Percentiles rank a stretch among this genome's conserved stretches.
Evolutionary conservation across 202 grass and related monocot genomes (phyloP).

Genomic region (Eragrostis tef): DNA sequence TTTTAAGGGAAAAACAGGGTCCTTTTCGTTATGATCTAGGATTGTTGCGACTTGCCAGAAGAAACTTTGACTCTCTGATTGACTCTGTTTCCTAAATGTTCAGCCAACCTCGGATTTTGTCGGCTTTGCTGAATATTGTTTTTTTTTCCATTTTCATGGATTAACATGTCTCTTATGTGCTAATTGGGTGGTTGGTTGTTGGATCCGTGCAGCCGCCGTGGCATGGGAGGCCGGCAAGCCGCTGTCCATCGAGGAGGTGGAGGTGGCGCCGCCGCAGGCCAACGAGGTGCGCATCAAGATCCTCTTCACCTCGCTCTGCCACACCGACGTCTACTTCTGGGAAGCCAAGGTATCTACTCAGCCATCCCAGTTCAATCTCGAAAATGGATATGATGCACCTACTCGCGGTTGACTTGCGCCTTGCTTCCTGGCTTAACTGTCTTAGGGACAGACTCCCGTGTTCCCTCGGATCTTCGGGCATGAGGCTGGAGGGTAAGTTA

Average conservation of each 20-base stretch:
- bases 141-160: neutral
- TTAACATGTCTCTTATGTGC: neutral
- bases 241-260: conserved; percentile 79
- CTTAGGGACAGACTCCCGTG: conserved; percentile 77
- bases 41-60: neutral
- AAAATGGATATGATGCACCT: neutral
- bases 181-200: neutral
- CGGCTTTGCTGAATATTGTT: neutral
- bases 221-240: conserved; percentile 92
- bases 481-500: conserved; percentile 92
- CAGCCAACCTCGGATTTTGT: neutral
- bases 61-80: neutral
- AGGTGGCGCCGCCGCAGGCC: conserved; percentile 87
- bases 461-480: conserved; percentile 96
- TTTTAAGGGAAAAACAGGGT: neutral
- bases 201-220: conserved; percentile 68
- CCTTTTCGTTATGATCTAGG: neutral
- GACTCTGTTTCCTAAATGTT: neutral
- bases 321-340: conserved; percentile 97
- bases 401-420: conserved; percentile 48
- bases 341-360: conserved; percentile 76
- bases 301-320: conserved; percentile 84
- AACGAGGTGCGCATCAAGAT: conserved; percentile 93
- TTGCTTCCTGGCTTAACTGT: conserved; percentile 27
- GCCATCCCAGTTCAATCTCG: neutral